Conservation (phyloP, 2,329 filamentous ascomycete genomes). For the Fusarium robinianum region DNA sequence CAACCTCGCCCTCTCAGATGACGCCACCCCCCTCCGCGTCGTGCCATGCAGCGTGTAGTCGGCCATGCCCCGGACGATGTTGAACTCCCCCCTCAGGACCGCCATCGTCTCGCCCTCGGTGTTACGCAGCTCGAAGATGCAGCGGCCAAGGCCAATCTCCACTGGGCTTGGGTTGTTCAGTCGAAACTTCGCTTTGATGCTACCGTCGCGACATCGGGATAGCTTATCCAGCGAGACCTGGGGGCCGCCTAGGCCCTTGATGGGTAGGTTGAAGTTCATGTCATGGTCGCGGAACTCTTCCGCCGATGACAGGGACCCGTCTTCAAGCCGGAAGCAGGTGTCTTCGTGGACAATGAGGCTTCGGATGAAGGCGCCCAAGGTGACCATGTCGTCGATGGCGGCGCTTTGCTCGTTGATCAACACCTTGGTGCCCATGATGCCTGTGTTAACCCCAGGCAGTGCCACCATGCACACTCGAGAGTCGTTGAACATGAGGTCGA, state of each 20-base stretch:
- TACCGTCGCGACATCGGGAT: constrained; percentile 17
- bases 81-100: constrained; percentile 37
- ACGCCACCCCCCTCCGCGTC: constrained; percentile 12
- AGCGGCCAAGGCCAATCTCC: constrained; percentile 40
- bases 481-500: constrained; percentile 39
- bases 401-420: constrained; percentile 36
- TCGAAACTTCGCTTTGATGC: constrained; percentile 29
- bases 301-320: constrained; percentile 13
- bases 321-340: constrained; percentile 37
- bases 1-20: constrained; percentile 30
- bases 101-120: constrained; percentile 34
- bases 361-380: constrained; percentile 39
- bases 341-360: constrained; percentile 38
- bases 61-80: constrained; percentile 35
- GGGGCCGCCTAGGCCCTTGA: constrained; percentile 37
- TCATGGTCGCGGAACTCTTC: constrained; percentile 32
- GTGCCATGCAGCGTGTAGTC: constrained; percentile 38
- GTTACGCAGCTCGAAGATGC: constrained; percentile 41
- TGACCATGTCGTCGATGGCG: constrained; percentile 36
- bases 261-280: constrained; percentile 34
- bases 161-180: constrained; percentile 39
- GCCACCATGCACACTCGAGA: constrained; percentile 38
- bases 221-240: constrained; percentile 29
- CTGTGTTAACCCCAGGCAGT: constrained; percentile 38
- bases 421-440: constrained; percentile 36